phyloP scores from a whole-genome alignment of 345 rosid genomes.

The Moringa oleifera region DNA sequence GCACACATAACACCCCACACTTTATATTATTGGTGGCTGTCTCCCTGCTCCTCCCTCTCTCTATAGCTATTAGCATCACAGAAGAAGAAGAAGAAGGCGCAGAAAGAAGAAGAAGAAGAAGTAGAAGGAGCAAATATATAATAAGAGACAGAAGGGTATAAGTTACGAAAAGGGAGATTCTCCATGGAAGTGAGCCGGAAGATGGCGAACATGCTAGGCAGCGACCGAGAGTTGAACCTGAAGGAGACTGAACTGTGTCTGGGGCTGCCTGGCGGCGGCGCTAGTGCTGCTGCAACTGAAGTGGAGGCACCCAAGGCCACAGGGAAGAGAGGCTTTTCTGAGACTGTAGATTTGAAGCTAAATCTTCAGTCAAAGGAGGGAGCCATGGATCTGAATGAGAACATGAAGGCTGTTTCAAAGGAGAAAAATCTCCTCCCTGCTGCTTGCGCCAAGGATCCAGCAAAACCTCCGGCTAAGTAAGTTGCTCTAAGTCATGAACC shows the following conservation, averaged over 20 bases:
- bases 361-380: constrained; percentile 41
- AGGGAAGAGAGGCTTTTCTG: constrained; percentile 70
- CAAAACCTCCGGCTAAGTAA: constrained; percentile 77
- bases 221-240: constrained; percentile 28
- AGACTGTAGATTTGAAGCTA: constrained; percentile 75
- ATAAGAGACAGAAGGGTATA: not conserved
- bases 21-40: constrained; percentile 26
- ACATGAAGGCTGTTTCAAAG: constrained; percentile 23
- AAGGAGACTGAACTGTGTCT: constrained; percentile 73
- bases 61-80: too few species aligned
- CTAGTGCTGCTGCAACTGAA: constrained; percentile 18
- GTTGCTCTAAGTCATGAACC: too few species aligned
- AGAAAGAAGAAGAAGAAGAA: not conserved
- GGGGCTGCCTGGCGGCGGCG: constrained; percentile 54
- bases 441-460: constrained; percentile 38
- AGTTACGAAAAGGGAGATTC: not conserved
- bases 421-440: constrained; percentile 29
- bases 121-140: not conserved
- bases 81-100: constrained; percentile 6
- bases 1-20: not conserved
- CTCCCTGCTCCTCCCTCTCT: constrained; percentile 12
- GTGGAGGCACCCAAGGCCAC: constrained; percentile 34
- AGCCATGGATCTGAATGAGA: constrained; percentile 36
- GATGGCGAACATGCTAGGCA: constrained; percentile 29
- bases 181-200: constrained; percentile 17